A percentile compares a stretch with the other conserved stretches of the same genome.
These are phyloP conservation scores for Mrakia gelida DNA, from an alignment of 768 basidiomycete species.

Conservation along the genomic window DNA sequence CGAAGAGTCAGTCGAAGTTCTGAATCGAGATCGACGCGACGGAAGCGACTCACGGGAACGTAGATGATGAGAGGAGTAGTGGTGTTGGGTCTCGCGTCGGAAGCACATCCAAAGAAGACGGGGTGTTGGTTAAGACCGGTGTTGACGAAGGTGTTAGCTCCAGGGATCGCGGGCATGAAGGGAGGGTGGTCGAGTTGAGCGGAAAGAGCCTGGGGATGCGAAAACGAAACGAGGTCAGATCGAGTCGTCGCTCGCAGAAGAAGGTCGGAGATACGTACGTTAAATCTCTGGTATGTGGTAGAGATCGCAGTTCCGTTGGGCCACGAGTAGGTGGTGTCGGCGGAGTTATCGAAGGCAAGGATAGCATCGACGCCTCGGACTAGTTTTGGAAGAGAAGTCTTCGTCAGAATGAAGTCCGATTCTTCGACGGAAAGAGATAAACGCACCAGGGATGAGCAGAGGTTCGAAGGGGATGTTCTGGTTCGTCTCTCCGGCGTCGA, in stretches of 20 bases:
- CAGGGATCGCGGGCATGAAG: slow-evolving; percentile 43
- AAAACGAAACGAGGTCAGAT: background rate
- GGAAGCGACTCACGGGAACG: slow-evolving; percentile 50
- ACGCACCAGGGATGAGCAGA: slow-evolving; percentile 56
- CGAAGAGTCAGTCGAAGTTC: background rate
- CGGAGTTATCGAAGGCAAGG: slow-evolving; percentile 63
- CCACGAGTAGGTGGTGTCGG: slow-evolving; percentile 53
- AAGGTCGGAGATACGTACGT: slow-evolving; percentile 31
- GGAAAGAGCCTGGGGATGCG: slow-evolving; percentile 5
- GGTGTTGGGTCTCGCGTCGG: slow-evolving; percentile 37
- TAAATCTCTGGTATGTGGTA: slow-evolving; percentile 38
- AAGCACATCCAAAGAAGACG: slow-evolving; percentile 71
- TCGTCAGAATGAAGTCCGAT: no score
- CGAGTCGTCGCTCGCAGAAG: slow-evolving; percentile 14
- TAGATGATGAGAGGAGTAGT: slow-evolving; percentile 68
- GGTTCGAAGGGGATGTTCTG: slow-evolving; percentile 49
- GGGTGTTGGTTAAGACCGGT: slow-evolving; percentile 63
- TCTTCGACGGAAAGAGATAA: no score
- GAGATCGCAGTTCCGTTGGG: slow-evolving; percentile 62
- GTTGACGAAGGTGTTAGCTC: slow-evolving; percentile 48
- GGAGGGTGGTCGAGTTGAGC: slow-evolving; percentile 4
- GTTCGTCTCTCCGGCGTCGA: slow-evolving; percentile 45
- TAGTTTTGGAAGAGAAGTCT: no score
- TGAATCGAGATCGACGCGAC: background rate
- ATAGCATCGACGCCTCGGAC: slow-evolving; percentile 66